Evolutionary conservation across 495 filamentous ascomycete species (phyloP).

Genomic region (Pyrenula massariospora): DNA sequence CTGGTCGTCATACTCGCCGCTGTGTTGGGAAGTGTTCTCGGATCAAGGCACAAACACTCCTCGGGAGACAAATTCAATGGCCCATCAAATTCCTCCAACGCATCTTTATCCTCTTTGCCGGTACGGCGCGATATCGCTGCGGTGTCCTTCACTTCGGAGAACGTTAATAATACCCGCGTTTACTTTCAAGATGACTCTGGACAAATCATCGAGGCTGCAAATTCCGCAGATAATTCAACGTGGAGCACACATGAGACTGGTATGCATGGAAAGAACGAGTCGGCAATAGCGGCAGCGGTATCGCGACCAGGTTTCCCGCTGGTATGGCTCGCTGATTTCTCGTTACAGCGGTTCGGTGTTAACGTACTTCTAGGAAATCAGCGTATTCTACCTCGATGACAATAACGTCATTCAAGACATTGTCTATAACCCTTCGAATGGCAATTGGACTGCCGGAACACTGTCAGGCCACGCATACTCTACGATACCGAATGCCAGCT

Average conservation of each 20-base stretch:
- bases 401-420: conserved; percentile 12
- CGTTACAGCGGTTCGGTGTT: background rate
- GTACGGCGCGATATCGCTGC: conserved; percentile 10
- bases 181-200: conserved; percentile 13
- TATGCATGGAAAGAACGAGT: conserved; percentile 8
- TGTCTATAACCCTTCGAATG: conserved; percentile 5
- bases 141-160: conserved; percentile 6
- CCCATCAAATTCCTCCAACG: conserved; percentile 1
- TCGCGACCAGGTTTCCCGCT: conserved; percentile 9
- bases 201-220: conserved; percentile 12
- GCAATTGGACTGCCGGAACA: conserved; percentile 6
- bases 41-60: conserved; percentile 5
- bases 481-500: conserved; percentile 8
- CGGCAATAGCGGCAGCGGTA: conserved; percentile 14
- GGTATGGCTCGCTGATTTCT: conserved; percentile 1
- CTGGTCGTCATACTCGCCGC: conserved; percentile 8
- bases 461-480: conserved; percentile 7
- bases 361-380: conserved; percentile 8
- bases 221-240: conserved; percentile 2
- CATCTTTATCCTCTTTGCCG: conserved; percentile 1
- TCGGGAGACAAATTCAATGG: background rate
- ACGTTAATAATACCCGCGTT: conserved; percentile 9
- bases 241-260: conserved; percentile 8
- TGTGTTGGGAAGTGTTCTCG: conserved; percentile 11
- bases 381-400: conserved; percentile 11